phyloP scores from a whole-genome alignment of 805 yeast genomes.

The Candida bentonensis region DNA sequence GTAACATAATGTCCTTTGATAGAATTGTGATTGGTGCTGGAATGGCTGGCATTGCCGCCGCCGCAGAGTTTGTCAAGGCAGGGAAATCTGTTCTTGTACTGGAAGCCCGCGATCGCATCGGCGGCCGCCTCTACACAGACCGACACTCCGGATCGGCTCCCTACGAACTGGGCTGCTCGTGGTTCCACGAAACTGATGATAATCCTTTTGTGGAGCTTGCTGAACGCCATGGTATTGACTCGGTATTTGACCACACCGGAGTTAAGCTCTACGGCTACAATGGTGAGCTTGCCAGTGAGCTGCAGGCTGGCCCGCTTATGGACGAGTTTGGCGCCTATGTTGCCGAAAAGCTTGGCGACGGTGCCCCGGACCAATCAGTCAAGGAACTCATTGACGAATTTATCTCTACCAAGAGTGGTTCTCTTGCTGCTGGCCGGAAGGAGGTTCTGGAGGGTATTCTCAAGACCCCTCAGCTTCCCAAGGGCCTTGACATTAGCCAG shows the following conservation, averaged over 20 bases:
- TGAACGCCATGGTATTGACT: conserved; percentile 8
- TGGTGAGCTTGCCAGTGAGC: conserved; percentile 6
- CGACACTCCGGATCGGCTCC: conserved; percentile 6
- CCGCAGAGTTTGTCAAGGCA: conserved; percentile 12
- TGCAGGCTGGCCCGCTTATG: conserved; percentile 7
- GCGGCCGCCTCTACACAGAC: conserved; percentile 17
- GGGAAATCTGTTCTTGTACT: conserved; percentile 14
- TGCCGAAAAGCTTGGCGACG: conserved; percentile 9
- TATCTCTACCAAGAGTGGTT: conserved; percentile 4
- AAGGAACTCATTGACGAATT: conserved; percentile 8
- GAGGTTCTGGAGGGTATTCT: background rate
- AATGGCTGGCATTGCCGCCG: conserved; percentile 20
- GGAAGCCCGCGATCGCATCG: conserved; percentile 21
- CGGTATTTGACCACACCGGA: conserved; percentile 12
- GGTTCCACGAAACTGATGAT: conserved; percentile 15
- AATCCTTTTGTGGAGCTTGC: conserved; percentile 12
- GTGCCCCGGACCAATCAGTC: conserved; percentile 6
- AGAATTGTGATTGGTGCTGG: conserved; percentile 22
- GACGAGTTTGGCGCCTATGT: conserved; percentile 3
- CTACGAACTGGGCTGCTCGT: conserved; percentile 16
- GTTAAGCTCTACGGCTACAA: conserved; percentile 7
- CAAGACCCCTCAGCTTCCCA: conserved; percentile 3
- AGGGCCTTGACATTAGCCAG: conserved; percentile 1
- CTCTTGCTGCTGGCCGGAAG: background rate
- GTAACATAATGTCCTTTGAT: conserved; percentile 1